A percentile compares a stretch with the other conserved stretches of the same genome.
Conservation (phyloP, 495 filamentous ascomycete genomes). For the Platismatia glauca region DNA sequence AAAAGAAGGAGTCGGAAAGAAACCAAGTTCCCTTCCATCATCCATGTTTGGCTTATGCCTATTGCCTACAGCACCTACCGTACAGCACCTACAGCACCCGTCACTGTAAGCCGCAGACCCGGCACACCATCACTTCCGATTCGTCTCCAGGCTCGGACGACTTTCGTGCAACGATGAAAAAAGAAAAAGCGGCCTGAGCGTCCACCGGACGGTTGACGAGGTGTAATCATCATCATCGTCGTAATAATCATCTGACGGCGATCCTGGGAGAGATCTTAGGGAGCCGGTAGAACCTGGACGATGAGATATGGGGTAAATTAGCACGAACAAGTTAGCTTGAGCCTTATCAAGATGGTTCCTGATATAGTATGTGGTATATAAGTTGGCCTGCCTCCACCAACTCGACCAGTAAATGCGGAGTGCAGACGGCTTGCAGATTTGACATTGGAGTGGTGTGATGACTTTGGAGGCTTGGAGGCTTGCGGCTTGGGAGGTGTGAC, state of each 20-base stretch:
- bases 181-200: slow-evolving; percentile 18
- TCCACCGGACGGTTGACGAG: background rate
- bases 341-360: slow-evolving; percentile 8
- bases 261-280: no score
- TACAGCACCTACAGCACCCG: no score
- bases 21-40: background rate
- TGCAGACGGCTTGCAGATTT: background rate
- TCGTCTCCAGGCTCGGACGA: background rate
- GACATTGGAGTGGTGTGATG: background rate
- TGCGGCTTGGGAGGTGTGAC: no score
- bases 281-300: background rate
- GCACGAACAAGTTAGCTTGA: background rate
- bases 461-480: background rate
- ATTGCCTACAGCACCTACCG: no score
- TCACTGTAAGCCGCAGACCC: slow-evolving; percentile 7
- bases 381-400: background rate
- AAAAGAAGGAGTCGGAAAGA: slow-evolving; percentile 1
- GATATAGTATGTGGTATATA: background rate
- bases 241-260: no score
- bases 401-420: background rate
- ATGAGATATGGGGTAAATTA: slow-evolving; percentile 11
- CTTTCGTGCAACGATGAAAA: background rate
- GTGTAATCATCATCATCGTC: no score
- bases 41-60: no score
- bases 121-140: background rate